Conservation (phyloP, 192 early-diverging fungal species). For the Chytriomyces sp. region DNA sequence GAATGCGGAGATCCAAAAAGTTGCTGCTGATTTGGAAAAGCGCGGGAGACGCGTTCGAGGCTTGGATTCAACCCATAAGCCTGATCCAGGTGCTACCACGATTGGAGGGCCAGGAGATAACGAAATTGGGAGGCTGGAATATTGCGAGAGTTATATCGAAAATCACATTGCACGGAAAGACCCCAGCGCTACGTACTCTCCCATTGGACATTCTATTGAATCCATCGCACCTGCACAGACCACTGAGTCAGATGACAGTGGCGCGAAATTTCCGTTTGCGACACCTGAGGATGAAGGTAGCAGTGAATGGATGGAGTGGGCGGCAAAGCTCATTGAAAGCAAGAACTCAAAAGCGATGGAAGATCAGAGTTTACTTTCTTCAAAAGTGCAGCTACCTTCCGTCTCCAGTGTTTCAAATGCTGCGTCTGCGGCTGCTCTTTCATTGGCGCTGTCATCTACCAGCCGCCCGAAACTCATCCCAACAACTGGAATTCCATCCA, state of each 20-base stretch:
- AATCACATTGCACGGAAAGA: background rate
- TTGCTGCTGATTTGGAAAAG: conserved; percentile 2
- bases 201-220: background rate
- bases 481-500: too few species aligned
- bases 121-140: background rate
- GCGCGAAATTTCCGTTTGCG: background rate
- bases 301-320: conserved; percentile 5
- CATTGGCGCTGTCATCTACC: too few species aligned
- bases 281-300: background rate
- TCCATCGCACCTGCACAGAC: background rate
- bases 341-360: too few species aligned
- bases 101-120: background rate
- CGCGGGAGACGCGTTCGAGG: background rate
- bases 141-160: background rate
- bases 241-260: background rate
- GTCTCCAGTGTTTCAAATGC: too few species aligned
- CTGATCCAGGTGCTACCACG: background rate
- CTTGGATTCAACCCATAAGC: background rate
- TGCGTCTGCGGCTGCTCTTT: too few species aligned
- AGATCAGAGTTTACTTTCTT: too few species aligned
- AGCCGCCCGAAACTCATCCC: too few species aligned
- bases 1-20: conserved; percentile 20
- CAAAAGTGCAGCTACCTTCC: too few species aligned
- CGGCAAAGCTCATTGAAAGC: conserved; percentile 1
- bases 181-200: too few species aligned